phyloP scores from a whole-genome alignment of 805 yeast species.

The Cyberlindnera euphorbiiphila region DNA sequence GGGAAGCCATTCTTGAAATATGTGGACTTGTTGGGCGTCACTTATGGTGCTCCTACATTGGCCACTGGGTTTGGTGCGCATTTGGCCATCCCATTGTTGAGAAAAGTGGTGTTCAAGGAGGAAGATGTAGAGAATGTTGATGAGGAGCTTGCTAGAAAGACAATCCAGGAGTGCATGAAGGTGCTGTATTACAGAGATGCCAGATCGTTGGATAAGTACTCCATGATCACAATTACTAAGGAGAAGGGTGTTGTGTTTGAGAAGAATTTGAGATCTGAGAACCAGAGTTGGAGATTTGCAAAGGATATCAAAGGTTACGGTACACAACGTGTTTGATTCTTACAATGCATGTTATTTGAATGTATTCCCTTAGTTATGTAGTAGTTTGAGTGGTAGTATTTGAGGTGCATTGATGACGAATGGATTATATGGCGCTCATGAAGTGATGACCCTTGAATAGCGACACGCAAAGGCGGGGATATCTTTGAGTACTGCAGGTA shows the following conservation, averaged over 20 bases:
- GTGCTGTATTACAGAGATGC: slow-evolving; percentile 96
- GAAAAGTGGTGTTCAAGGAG: slow-evolving; percentile 78
- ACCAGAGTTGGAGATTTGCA: slow-evolving; percentile 90
- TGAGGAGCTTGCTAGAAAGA: slow-evolving; percentile 70
- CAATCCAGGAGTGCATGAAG: slow-evolving; percentile 85
- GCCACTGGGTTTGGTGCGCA: slow-evolving; percentile 98
- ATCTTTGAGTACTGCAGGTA: no score
- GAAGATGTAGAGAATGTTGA: slow-evolving; percentile 65
- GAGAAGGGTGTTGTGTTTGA: slow-evolving; percentile 61
- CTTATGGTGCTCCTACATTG: slow-evolving; percentile 80
- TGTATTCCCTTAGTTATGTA: no score
- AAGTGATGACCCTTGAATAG: no score
- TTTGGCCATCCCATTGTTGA: slow-evolving; percentile 85
- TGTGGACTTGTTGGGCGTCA: slow-evolving; percentile 88
- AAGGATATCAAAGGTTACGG: slow-evolving; percentile 88
- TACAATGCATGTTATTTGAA: no score
- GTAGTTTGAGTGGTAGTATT: no score
- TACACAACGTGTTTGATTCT: slow-evolving; percentile 49
- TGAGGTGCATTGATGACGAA: no score
- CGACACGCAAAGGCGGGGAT: no score
- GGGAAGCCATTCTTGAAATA: slow-evolving; percentile 74
- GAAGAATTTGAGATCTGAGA: slow-evolving; percentile 61
- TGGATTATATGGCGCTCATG: no score
- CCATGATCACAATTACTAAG: slow-evolving; percentile 70
- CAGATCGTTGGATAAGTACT: slow-evolving; percentile 81